Base-by-base conservation (phyloP, 257 asterid genomes). In the Voacanga thouarsii region DNA sequence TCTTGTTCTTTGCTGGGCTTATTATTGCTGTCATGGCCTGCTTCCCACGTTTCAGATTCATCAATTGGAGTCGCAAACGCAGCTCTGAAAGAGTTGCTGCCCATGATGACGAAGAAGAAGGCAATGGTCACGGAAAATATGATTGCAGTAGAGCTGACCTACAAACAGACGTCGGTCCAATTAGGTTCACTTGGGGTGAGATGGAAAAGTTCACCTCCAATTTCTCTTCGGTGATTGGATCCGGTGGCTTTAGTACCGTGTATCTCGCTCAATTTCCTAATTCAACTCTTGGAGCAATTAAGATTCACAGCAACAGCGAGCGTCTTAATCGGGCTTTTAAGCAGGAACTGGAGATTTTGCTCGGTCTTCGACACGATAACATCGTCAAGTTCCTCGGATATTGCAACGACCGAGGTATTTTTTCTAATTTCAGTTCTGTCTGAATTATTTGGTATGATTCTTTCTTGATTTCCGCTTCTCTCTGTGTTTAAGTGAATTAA, bases 181-280 rank as follows among this genome's bases (percentile, higher is more conserved):
- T 75, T 63, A 33, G 30, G 67, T 82, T 77, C 28, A 71, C 80
- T 18, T 86, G 90, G 85, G 79, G 77, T 9, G 85, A 92, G 49
- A 77, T 89, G 68, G 68, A 83, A 79, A 86, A 37, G 23, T 44
- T 75, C 47, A 86, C 89, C 12, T 68, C 55, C 77, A 76, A 84
- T 73, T 90, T 90, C 73, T 82, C 92, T 33, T 2, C 66, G 15
- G 86, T 89, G 47, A 85, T 92, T 21, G 97, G 93, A 1, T 83
- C 81, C 33, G 97, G 96, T 39, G 97, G 97, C 1, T 90, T 88
- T 45, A 91, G 96, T 75, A 89, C 85, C 1, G 97, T 92, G 0
- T 92, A 88, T 80, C 86, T 92, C 14, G 96, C 92, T 59, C 78
- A 78, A 2, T 84, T 82, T 23, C 81, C 85, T 0, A 81, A 84